Evolutionary conservation across 768 basidiomycete species (phyloP).

Genomic region (Floccularia luteovirens): DNA sequence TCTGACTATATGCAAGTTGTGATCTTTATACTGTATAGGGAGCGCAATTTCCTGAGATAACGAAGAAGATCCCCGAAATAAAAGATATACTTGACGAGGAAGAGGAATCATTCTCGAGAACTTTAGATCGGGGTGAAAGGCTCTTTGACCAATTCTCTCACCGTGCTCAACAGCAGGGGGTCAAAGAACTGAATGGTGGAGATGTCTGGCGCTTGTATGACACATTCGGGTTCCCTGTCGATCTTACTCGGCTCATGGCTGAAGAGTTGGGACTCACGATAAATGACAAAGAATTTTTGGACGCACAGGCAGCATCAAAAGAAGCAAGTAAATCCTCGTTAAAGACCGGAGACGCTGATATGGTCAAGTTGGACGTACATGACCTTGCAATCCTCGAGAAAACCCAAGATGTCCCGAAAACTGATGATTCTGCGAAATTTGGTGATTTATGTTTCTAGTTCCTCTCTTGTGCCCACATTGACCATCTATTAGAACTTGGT

Average conservation of each 20-base stretch:
- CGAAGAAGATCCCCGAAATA: conserved; percentile 70
- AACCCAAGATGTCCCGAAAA: conserved; percentile 73
- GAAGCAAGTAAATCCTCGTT: conserved; percentile 83
- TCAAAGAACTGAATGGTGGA: conserved; percentile 70
- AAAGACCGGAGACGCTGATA: conserved; percentile 61
- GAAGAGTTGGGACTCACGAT: conserved; percentile 82
- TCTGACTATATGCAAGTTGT: background rate
- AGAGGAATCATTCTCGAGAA: conserved; percentile 96
- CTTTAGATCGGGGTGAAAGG: conserved; percentile 93
- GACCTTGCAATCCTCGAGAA: conserved; percentile 85
- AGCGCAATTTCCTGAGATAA: conserved; percentile 88
- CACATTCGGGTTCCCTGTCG: conserved; percentile 97
- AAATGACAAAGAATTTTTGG: conserved; percentile 85
- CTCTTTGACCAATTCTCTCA: conserved; percentile 86
- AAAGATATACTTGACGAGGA: conserved; percentile 97
- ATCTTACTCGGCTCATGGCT: conserved; percentile 95
- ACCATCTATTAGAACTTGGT: conserved; percentile 52
- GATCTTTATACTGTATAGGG: conserved; percentile 39
- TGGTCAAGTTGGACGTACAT: conserved; percentile 92
- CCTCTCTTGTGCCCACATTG: background rate
- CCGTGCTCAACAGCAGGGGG: conserved; percentile 53
- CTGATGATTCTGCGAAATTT: conserved; percentile 89
- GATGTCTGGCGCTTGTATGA: conserved; percentile 98
- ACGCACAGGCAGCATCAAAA: conserved; percentile 81
- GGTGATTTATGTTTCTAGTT: conserved; percentile 37